Conservation (phyloP, 305 asterid genomes). For the Solanum hybrid region DNA sequence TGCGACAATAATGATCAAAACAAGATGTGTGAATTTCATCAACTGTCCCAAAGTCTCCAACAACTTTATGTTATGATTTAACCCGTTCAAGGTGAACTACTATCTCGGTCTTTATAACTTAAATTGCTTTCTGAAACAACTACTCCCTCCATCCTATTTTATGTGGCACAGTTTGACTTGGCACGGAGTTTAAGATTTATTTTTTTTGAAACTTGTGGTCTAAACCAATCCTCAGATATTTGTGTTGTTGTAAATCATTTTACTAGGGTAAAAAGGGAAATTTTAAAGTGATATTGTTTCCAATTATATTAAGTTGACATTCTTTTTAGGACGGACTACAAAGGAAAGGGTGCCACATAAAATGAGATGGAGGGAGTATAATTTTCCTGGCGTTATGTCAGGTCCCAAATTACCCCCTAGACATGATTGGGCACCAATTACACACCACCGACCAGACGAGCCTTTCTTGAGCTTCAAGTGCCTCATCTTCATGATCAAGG, state of each 20-base stretch:
- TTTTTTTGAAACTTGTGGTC: background rate
- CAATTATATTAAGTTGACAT: background rate
- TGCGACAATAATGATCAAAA: background rate
- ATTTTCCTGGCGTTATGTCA: background rate
- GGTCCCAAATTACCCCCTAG: background rate
- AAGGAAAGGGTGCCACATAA: background rate
- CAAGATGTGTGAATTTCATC: background rate
- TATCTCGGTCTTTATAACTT: background rate
- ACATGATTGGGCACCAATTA: background rate
- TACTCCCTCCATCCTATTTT: background rate
- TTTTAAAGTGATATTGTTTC: background rate
- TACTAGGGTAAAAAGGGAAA: background rate
- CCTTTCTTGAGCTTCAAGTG: background rate
- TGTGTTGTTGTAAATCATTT: background rate
- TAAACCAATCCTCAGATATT: background rate
- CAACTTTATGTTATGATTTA: background rate
- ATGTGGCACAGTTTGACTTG: background rate
- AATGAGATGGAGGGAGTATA: background rate
- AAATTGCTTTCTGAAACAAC: background rate
- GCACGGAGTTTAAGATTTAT: background rate
- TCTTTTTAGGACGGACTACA: background rate
- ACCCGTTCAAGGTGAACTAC: background rate
- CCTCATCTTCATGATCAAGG: background rate
- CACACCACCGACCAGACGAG: background rate
- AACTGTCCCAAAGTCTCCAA: background rate